Conservation (phyloP, 2,329 filamentous ascomycete species). For the Cercospora citrullina region DNA sequence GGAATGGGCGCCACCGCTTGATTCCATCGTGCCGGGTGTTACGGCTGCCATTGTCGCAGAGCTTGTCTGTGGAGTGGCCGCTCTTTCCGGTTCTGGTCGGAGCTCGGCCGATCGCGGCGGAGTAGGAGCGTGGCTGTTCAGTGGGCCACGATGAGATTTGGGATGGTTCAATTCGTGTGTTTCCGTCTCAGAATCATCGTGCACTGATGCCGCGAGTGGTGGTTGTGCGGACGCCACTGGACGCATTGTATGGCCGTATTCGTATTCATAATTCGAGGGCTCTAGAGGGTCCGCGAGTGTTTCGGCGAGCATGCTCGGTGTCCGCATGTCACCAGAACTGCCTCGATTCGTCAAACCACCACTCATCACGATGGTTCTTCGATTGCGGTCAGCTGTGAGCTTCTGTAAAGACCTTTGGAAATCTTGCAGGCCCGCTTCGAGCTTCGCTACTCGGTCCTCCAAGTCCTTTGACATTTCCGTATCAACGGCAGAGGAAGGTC, state of each 20-base stretch:
- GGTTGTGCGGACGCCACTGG: conserved; percentile 29
- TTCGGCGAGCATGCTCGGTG: conserved; percentile 40
- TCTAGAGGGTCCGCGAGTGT: conserved; percentile 29
- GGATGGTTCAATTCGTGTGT: background rate
- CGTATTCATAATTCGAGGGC: conserved; percentile 28
- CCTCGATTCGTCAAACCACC: conserved; percentile 22
- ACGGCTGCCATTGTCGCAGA: conserved; percentile 20
- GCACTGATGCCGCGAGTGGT: conserved; percentile 23
- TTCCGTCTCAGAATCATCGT: background rate
- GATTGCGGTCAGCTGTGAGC: conserved; percentile 36
- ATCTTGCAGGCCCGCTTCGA: conserved; percentile 37
- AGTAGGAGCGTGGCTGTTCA: conserved; percentile 12
- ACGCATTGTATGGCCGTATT: conserved; percentile 27
- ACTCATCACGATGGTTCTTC: conserved; percentile 36
- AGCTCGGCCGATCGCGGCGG: conserved; percentile 4
- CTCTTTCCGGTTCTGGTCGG: background rate
- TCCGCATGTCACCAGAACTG: conserved; percentile 28
- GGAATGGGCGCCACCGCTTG: conserved; percentile 3
- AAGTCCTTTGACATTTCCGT: conserved; percentile 34
- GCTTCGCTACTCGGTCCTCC: conserved; percentile 39
- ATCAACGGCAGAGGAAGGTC: conserved; percentile 21
- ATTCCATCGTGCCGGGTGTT: conserved; percentile 1
- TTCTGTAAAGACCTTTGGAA: conserved; percentile 39
- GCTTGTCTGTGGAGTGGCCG: conserved; percentile 6
- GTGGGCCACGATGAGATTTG: background rate